A percentile compares a stretch with the other conserved stretches of the same genome.
phyloP scores from a whole-genome alignment of 2,329 filamentous ascomycete species.

The Fusarium caatingaense region DNA sequence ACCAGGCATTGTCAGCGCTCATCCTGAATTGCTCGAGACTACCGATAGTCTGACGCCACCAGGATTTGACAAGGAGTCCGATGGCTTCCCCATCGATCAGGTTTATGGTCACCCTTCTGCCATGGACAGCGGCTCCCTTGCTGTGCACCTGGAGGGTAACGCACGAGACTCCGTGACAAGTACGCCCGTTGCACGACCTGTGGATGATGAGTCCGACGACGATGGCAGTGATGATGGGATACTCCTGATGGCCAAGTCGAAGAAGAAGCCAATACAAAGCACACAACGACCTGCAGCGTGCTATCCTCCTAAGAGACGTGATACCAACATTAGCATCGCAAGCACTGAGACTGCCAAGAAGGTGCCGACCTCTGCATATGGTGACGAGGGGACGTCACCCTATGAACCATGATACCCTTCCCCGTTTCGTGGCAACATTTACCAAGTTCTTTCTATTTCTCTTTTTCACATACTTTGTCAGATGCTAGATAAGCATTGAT shows the following conservation, averaged over 20 bases:
- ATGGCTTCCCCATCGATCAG: conserved; percentile 61
- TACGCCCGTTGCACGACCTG: conserved; percentile 44
- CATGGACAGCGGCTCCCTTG: conserved; percentile 50
- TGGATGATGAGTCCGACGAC: conserved; percentile 59
- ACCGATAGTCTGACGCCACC: conserved; percentile 67
- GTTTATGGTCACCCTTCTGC: conserved; percentile 49
- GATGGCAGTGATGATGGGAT: conserved; percentile 68
- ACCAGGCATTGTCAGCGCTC: conserved; percentile 58
- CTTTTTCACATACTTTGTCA: conserved; percentile 34
- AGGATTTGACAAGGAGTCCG: conserved; percentile 60
- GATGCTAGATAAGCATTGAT: conserved; percentile 33
- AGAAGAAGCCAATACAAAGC: conserved; percentile 54
- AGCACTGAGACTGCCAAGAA: conserved; percentile 75
- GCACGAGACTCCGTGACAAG: conserved; percentile 42
- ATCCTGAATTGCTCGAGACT: conserved; percentile 61
- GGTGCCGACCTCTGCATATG: conserved; percentile 52
- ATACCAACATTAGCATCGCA: conserved; percentile 70
- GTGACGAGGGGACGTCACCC: conserved; percentile 47
- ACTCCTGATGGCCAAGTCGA: conserved; percentile 64
- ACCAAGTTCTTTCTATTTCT: conserved; percentile 24
- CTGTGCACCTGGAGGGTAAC: conserved; percentile 45
- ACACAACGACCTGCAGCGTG: conserved; percentile 46
- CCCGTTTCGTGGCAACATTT: conserved; percentile 33
- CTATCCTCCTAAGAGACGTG: conserved; percentile 61
- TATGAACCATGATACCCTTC: conserved; percentile 46